These are phyloP conservation scores for Komagataea norvegica DNA, from an alignment of 1,139 yeast species.

Conservation along the genomic window DNA sequence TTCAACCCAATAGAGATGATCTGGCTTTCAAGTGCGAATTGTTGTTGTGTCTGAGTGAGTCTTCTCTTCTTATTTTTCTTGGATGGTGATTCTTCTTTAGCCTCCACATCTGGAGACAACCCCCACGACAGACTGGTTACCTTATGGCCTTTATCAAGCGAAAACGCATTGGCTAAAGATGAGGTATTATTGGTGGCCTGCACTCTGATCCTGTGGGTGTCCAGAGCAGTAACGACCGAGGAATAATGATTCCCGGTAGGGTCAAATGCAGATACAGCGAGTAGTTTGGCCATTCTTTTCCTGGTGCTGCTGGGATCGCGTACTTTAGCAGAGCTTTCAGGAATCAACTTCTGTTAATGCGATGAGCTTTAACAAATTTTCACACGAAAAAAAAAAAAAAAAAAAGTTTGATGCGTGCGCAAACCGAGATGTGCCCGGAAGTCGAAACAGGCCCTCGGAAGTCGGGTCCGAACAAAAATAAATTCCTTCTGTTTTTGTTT, in stretches of 20 bases:
- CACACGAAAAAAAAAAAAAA: background rate
- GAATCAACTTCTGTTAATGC: background rate
- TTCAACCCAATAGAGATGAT: constrained; percentile 62
- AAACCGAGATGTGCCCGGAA: background rate
- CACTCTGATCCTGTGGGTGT: constrained; percentile 67
- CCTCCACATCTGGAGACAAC: constrained; percentile 28
- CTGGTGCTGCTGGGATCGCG: too few species aligned
- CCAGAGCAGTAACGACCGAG: constrained; percentile 64
- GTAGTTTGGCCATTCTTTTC: constrained; percentile 13
- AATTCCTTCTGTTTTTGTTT: background rate
- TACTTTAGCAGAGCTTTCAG: too few species aligned
- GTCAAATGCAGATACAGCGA: constrained; percentile 26
- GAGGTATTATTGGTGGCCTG: constrained; percentile 43
- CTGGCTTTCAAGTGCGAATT: constrained; percentile 30
- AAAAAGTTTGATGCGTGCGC: constrained; percentile 2
- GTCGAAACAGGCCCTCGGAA: too few species aligned
- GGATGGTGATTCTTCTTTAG: constrained; percentile 12
- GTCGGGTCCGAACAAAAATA: too few species aligned
- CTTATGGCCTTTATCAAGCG: constrained; percentile 50
- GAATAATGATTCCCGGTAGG: constrained; percentile 58
- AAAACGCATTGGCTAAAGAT: constrained; percentile 38
- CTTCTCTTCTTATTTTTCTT: constrained; percentile 31
- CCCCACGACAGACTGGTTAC: constrained; percentile 60
- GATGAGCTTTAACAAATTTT: constrained; percentile 7
- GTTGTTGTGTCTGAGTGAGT: constrained; percentile 25